A percentile compares a stretch with the other conserved stretches of the same genome.
phyloP scores from a whole-genome alignment of 441 rosid genomes.

The Viola pubescens region DNA sequence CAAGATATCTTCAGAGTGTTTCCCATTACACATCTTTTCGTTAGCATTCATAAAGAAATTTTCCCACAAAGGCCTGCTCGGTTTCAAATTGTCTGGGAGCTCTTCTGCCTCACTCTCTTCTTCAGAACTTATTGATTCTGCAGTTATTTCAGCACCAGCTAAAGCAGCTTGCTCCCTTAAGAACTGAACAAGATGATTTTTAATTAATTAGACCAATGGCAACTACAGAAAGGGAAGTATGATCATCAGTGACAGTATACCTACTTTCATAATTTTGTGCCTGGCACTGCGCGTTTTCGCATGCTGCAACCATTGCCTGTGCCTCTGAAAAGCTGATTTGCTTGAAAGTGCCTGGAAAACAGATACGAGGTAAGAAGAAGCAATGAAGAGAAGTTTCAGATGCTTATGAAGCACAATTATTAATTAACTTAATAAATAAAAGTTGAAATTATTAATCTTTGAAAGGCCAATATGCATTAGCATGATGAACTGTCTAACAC shows the following conservation, averaged over 20 bases:
- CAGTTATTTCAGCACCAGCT: conserved; percentile 76
- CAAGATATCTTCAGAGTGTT: conserved; percentile 26
- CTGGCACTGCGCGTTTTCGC: conserved; percentile 96
- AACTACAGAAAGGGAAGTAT: conserved; percentile 4
- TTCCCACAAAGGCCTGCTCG: conserved; percentile 57
- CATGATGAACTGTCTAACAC: not conserved
- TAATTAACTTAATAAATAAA: not conserved
- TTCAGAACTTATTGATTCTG: conserved; percentile 63
- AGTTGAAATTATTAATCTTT: not conserved
- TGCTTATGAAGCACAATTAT: not conserved
- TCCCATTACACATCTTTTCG: conserved; percentile 38
- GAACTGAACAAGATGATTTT: conserved; percentile 44
- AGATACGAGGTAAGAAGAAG: not conserved
- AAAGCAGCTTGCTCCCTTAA: conserved; percentile 85
- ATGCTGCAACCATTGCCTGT: conserved; percentile 92
- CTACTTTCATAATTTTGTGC: conserved; percentile 93
- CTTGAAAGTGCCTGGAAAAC: conserved; percentile 68
- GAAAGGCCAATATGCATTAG: not conserved
- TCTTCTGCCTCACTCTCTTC: conserved; percentile 60
- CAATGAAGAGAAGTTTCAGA: not conserved
- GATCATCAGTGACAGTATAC: conserved; percentile 9
- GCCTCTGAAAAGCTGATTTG: conserved; percentile 90
- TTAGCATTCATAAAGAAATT: conserved; percentile 43
- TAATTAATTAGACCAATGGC: conserved; percentile 7
- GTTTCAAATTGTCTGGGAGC: conserved; percentile 33